Base-by-base conservation (phyloP, 768 basidiomycete species). In the Boletus rufocinnamomeus region DNA sequence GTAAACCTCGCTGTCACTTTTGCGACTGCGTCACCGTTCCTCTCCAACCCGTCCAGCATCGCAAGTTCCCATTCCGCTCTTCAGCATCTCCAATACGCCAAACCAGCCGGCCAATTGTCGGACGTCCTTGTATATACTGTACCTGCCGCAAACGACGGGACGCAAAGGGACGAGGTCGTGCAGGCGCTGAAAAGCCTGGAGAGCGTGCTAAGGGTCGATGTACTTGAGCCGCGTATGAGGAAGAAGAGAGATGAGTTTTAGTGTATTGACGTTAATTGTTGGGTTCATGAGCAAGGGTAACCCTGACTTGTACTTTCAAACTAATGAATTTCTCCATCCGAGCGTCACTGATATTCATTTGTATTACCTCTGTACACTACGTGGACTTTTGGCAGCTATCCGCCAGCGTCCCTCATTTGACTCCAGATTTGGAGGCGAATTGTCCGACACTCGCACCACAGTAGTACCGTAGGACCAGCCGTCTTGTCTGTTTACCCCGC, bases 1-100 rank as follows among this genome's bases (percentile, higher is more conserved):
- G 19, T 64, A 11, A 57, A 60, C 48, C 72, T 79, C 47, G 66
- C 63, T 16, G 58, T 75, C 60, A 73, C 77, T 23, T 68, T 72
- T 54, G 57, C 63, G 32, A 37, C 52, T 19, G 57, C 60, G 14
- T 75, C 63, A 1, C 63, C 65, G 4, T 69, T 70, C 50, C 61
- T 69, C 3, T 52, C 62, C 44, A 50, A 64, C 48, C 69, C 69
- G 16, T 49, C 68, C 25, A 63, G 57, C 49, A 57, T 71, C 41
- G 48, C 64, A 23, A 38, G n/a, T 28, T 45, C 63, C n/a, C 61
- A 70, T 52, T 68, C 63, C 14, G 57, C 59, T 27, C 66, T 71
- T 4, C 52, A 66, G 46, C 41, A 58, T 19, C 50, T 71, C n/a
- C 66, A 66, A 45, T 71, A 69, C 28, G 25, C 50, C 23, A 59